Conservation (phyloP, 108 stramenopile genomes). For the Cyclotella sp. region DNA sequence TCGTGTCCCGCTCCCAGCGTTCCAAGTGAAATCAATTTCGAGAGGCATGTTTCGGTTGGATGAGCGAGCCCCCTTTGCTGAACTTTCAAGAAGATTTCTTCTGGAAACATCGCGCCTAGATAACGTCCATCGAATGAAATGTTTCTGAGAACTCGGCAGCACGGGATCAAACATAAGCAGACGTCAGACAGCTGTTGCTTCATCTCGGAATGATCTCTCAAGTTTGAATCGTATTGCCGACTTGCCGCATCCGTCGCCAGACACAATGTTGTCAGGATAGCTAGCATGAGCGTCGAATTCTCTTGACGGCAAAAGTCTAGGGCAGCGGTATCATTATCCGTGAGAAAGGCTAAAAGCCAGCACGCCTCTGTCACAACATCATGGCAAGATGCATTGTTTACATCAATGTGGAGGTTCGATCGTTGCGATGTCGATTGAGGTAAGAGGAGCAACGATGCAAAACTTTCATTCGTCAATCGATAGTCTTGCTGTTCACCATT, state of each 20-base stretch:
- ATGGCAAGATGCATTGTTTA: constrained; percentile 14
- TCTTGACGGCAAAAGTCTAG: constrained; percentile 13
- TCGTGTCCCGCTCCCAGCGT: constrained; percentile 27
- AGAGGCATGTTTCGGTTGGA: constrained; percentile 22
- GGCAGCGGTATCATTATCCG: constrained; percentile 8
- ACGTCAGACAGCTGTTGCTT: neutral
- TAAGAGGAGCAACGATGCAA: constrained; percentile 1
- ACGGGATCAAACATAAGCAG: constrained; percentile 19
- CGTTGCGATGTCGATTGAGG: neutral
- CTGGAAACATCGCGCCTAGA: constrained; percentile 11
- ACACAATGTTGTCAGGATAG: constrained; percentile 8
- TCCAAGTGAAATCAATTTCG: constrained; percentile 27
- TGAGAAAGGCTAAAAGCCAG: constrained; percentile 39
- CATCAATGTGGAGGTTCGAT: neutral
- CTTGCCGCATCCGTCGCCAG: constrained; percentile 27
- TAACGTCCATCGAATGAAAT: constrained; percentile 24
- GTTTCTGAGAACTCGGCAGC: constrained; percentile 33
- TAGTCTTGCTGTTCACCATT: neutral
- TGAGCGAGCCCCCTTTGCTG: neutral
- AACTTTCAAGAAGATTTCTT: neutral
- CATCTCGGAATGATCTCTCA: neutral
- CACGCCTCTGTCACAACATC: constrained; percentile 46
- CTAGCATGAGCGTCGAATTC: neutral
- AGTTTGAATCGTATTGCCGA: neutral
- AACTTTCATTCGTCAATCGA: constrained; percentile 4